Evolutionary conservation across 371 early-diverging fungal genomes (phyloP).

Genomic region (Massospora cicadina): DNA sequence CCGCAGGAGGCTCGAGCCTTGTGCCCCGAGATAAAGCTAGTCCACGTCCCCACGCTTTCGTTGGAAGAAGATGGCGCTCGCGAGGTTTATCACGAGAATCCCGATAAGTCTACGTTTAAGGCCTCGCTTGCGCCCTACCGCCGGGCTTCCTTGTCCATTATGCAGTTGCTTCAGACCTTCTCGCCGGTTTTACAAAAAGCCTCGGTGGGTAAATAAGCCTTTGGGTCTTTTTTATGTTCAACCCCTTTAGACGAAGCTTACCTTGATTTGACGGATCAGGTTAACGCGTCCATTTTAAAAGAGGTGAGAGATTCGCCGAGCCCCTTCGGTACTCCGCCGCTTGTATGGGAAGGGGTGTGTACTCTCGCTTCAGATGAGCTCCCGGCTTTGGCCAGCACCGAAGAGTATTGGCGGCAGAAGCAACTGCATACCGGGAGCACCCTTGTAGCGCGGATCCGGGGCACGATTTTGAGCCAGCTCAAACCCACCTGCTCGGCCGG

Average conservation of each 20-base stretch:
- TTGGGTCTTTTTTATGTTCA: background rate
- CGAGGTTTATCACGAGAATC: slow-evolving; percentile 45
- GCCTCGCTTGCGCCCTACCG: slow-evolving; percentile 77
- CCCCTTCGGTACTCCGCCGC: background rate
- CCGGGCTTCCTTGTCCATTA: slow-evolving; percentile 43
- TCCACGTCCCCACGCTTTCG: slow-evolving; percentile 75
- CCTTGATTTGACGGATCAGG: slow-evolving; percentile 4
- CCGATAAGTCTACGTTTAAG: slow-evolving; percentile 60
- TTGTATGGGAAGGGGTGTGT: background rate
- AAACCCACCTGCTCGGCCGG: slow-evolving; percentile 1
- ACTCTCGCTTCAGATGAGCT: background rate
- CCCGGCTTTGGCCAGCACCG: background rate
- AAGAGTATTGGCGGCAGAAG: background rate
- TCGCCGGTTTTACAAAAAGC: background rate
- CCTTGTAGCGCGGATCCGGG: background rate
- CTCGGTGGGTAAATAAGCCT: background rate
- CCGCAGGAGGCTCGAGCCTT: background rate
- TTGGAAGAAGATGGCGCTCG: slow-evolving; percentile 28
- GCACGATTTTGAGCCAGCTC: background rate
- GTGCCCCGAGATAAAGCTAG: slow-evolving; percentile 36
- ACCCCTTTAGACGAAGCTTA: background rate
- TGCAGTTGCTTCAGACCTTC: slow-evolving; percentile 35
- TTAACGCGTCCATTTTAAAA: background rate
- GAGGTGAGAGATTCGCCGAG: background rate
- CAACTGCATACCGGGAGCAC: slow-evolving; percentile 1